Evolutionary conservation across 2,329 filamentous ascomycete genomes (phyloP).

Genomic region (Alternaria postmessia): DNA sequence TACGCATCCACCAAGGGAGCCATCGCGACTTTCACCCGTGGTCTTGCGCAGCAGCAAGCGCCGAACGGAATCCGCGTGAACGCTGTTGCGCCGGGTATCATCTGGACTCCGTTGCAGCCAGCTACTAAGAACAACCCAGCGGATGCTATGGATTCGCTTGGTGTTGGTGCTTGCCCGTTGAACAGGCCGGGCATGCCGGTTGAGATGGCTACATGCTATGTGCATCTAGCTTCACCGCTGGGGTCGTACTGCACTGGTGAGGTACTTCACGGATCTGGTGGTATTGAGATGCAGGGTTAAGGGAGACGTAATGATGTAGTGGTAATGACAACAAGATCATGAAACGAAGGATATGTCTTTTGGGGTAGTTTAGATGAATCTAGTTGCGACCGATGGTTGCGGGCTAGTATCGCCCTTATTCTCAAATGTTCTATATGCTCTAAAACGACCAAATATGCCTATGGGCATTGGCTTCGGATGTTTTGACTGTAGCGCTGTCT

Average conservation of each 20-base stretch:
- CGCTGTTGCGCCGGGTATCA: slow-evolving; percentile 72
- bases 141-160: slow-evolving; percentile 22
- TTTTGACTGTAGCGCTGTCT: neutral
- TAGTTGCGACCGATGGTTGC: neutral
- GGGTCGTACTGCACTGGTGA: slow-evolving; percentile 31
- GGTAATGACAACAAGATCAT: neutral
- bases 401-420: too few relatives aligned
- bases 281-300: slow-evolving; percentile 32
- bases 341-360: neutral
- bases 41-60: slow-evolving; percentile 74
- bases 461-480: accelerated
- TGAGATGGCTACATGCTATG: slow-evolving; percentile 30
- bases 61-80: slow-evolving; percentile 76
- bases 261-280: slow-evolving; percentile 26
- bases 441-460: accelerated
- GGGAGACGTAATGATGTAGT: neutral
- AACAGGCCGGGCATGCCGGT: slow-evolving; percentile 30
- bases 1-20: slow-evolving; percentile 81
- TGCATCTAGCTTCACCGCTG: slow-evolving; percentile 28
- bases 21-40: slow-evolving; percentile 78
- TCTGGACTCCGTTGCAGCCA: slow-evolving; percentile 28
- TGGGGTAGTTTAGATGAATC: neutral
- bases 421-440: too few relatives aligned
- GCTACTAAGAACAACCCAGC: slow-evolving; percentile 24
- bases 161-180: slow-evolving; percentile 29